A percentile compares a stretch with the other conserved stretches of the same genome.
These are phyloP conservation scores for Cryptosporidium andersoni DNA, from an alignment of 169 alveolate species.

Conservation along the genomic window DNA sequence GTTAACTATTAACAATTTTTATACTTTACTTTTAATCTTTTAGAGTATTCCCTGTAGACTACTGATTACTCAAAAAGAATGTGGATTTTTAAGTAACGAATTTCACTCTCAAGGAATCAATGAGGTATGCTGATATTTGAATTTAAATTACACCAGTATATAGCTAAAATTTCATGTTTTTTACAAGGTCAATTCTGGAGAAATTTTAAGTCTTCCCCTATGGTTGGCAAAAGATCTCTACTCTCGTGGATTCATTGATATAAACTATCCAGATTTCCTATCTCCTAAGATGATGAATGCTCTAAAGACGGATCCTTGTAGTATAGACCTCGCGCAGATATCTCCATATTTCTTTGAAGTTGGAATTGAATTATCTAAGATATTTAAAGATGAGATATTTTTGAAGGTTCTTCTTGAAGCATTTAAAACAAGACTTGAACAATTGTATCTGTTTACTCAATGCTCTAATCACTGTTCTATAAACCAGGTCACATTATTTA, in stretches of 20 bases:
- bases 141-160: not conserved
- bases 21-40: not conserved
- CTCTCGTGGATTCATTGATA: slow-evolving; percentile 47
- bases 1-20: not conserved
- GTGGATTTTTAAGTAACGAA: slow-evolving; percentile 47
- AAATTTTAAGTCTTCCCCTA: slow-evolving; percentile 28
- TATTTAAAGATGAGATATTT: slow-evolving; percentile 44
- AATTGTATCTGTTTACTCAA: slow-evolving; percentile 39
- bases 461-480: slow-evolving; percentile 5
- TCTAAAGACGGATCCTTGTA: slow-evolving; percentile 52
- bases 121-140: slow-evolving; percentile 26
- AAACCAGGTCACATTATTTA: slow-evolving; percentile 15
- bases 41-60: slow-evolving; percentile 53
- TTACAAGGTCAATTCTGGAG: slow-evolving; percentile 33
- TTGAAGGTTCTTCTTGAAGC: slow-evolving; percentile 33
- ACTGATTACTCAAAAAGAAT: slow-evolving; percentile 48
- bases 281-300: slow-evolving; percentile 62
- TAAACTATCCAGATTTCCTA: slow-evolving; percentile 52
- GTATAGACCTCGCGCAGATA: slow-evolving; percentile 29
- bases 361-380: slow-evolving; percentile 13
- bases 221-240: slow-evolving; percentile 56
- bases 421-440: slow-evolving; percentile 36
- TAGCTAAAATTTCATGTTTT: not conserved
- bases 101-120: not conserved
- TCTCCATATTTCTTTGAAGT: slow-evolving; percentile 65